Evolutionary conservation across 2,329 filamentous ascomycete species (phyloP), one percentile per base, ranked within the genome.

Genomic region (Venturia oleaginea): DNA sequence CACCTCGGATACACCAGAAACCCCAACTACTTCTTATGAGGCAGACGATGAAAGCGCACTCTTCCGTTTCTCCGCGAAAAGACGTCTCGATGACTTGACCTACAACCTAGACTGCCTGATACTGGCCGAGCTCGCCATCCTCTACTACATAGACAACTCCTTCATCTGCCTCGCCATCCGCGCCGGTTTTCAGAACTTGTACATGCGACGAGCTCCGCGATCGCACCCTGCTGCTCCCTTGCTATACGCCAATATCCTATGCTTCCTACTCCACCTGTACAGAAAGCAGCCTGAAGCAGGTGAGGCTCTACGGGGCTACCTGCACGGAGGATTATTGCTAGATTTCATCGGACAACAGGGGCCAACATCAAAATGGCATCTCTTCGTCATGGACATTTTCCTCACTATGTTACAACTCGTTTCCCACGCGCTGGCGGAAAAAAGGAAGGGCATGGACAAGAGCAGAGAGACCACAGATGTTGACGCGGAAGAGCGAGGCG

Each of bases 91-190:
- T 68, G 79, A 83, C 63, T 71, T 86, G 61, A 76, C 86, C 66
- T 78, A 80, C 64, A 80, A 81, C 69, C 73, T 87, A 54, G 85
- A 87, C 69, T 79, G 84, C 68, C 70, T 85, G 59, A 79, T 86
- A 64, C 87, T 85, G 74, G 81, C 84, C 71, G 77, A 87, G 75
- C 75, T 87, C 66, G 83, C 84, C 43, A 78, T 80, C 8, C 73
- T 86, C 65, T 87, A 87, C 73, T 84, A 87, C 72, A 79, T 86
- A 74, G 85, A 87, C 74, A 85, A 83, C 72, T 85, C 83, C 11
- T 79, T 85, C 69, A 73, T 84, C 66, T 79, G 83, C 67, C 82
- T 87, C 68, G 71, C 80, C 59, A 67, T 85, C 40, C 82, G 84
- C 62, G 79, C 79, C 64, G 70, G 84, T 43, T 74, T 84, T 32